Evolutionary conservation across 805 yeast genomes (phyloP), one percentile per base, ranked within the genome.

Genomic region (Hanseniaspora pseudoguilliermondii): DNA sequence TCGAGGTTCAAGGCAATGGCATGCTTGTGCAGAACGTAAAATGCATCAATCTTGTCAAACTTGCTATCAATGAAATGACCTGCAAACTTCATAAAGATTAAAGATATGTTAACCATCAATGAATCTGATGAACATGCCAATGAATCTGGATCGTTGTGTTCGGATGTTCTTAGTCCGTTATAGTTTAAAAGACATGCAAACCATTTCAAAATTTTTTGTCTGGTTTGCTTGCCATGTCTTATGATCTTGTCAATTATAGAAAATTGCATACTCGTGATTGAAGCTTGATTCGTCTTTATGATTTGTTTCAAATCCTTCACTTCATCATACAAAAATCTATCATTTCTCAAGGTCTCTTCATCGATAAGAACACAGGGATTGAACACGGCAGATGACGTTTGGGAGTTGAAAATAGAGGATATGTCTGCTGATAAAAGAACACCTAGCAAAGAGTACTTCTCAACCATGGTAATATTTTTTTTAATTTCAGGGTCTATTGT

Each of bases 101-200:
- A 65, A 0, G 89, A 73, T 18, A 88, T 75, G 68, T 91, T 91
- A 54, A 82, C 73, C 85, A 89, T 84, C 59, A 93, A 77, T 1
- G 88, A 88, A 71, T 91, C 88, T 8, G 86, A 75, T 11, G 49
- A 48, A 34, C 47, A 51, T 1, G 95, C 82, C 51, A 86, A 71
- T 57, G 80, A 77, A 16, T 74, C 72, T 13, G 79, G 77, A 62
- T 84, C 82, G 2, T 90, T 84, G 66, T 86, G 95, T 60, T 84
- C 81, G 53, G 96, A 96, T 62, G 87, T 78, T 70, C 97, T 81
- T 61, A 87, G 76, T 68, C 89, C 97, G 65, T 90, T 89, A 51
- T 78, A 75, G 63, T 91, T 86, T n/a, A 87, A 77, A 42, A 88
- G 75, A 29, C 75, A 76, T 1, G 86, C 84, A 68, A 90, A 81